Percentiles rank a stretch among this genome's conserved stretches.
Evolutionary conservation across 371 early-diverging fungal genomes (phyloP).

Genomic region (Parasitella parasitica): DNA sequence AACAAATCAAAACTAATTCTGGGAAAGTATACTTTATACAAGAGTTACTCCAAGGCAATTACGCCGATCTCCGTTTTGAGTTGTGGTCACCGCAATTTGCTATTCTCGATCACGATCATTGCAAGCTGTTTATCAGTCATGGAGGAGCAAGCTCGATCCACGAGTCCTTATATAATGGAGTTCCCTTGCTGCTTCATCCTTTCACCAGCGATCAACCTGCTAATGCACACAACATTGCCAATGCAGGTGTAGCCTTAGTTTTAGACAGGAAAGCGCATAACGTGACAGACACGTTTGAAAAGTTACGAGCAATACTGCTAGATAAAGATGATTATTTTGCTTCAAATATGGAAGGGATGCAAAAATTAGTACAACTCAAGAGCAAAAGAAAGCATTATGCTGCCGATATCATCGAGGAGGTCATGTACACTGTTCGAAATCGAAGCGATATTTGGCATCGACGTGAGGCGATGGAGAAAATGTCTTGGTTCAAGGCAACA

Average conservation of each 20-base stretch:
- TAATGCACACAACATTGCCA: constrained; percentile 17
- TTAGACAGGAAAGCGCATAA: constrained; percentile 2
- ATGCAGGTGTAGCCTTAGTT: neutral
- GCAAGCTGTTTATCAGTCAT: constrained; percentile 40
- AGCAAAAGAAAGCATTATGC: constrained; percentile 9
- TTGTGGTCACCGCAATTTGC: constrained; percentile 45
- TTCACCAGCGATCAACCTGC: constrained; percentile 43
- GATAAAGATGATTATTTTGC: constrained; percentile 8
- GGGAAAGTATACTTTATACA: neutral
- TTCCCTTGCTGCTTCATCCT: constrained; percentile 29
- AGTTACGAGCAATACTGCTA: neutral
- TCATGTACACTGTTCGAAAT: constrained; percentile 2
- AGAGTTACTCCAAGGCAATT: constrained; percentile 7
- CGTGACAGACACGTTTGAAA: constrained; percentile 4
- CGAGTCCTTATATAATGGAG: constrained; percentile 34
- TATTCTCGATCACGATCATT: constrained; percentile 34
- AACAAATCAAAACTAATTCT: constrained; percentile 11
- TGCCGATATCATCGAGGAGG: constrained; percentile 39
- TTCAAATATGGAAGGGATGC: constrained; percentile 8
- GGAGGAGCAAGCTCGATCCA: constrained; percentile 39
- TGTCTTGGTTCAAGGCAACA: constrained; percentile 6
- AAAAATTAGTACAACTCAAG: constrained; percentile 28
- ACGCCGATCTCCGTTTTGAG: constrained; percentile 19
- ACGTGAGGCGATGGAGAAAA: neutral
- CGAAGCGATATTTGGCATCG: constrained; percentile 5